These are phyloP conservation scores for Termitomyces sp. DNA, from an alignment of 768 basidiomycete genomes.

Conservation along the genomic window DNA sequence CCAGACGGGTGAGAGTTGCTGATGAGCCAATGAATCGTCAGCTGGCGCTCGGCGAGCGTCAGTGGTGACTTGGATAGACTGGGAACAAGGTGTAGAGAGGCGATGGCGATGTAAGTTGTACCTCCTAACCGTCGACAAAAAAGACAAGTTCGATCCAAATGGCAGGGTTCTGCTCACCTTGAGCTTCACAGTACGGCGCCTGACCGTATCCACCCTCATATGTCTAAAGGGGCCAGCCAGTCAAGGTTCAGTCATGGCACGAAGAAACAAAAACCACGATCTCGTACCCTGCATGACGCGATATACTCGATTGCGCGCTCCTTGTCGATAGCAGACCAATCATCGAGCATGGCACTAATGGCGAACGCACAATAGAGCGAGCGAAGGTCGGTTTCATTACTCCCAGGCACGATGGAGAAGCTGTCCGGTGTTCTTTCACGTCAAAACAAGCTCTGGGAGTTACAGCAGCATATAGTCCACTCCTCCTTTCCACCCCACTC, in stretches of 20 bases:
- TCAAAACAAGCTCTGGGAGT: background rate
- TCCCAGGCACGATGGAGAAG: conserved; percentile 66
- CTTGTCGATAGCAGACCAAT: conserved; percentile 74
- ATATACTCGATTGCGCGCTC: conserved; percentile 62
- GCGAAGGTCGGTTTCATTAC: conserved; percentile 74
- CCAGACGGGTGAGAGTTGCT: conserved; percentile 67
- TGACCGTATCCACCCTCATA: conserved; percentile 95
- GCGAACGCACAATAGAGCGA: conserved; percentile 87
- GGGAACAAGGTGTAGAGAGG: conserved; percentile 59
- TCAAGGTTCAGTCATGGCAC: conserved; percentile 3
- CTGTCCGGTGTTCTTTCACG: conserved; percentile 29
- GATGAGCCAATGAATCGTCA: conserved; percentile 74
- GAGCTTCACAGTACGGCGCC: conserved; percentile 75
- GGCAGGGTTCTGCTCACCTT: conserved; percentile 47
- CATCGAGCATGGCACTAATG: conserved; percentile 71
- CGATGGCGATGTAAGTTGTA: conserved; percentile 89
- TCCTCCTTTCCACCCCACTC: background rate
- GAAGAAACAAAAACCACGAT: background rate
- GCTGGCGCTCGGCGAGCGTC: conserved; percentile 37
- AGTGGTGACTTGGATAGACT: conserved; percentile 20
- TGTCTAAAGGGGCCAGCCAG: conserved; percentile 43
- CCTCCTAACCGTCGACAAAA: conserved; percentile 56
- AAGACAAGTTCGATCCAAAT: background rate
- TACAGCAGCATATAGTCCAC: background rate
- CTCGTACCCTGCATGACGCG: conserved; percentile 63